These are phyloP conservation scores for Ogataea degrootiae DNA, from an alignment of 805 yeast genomes.

Conservation along the genomic window DNA sequence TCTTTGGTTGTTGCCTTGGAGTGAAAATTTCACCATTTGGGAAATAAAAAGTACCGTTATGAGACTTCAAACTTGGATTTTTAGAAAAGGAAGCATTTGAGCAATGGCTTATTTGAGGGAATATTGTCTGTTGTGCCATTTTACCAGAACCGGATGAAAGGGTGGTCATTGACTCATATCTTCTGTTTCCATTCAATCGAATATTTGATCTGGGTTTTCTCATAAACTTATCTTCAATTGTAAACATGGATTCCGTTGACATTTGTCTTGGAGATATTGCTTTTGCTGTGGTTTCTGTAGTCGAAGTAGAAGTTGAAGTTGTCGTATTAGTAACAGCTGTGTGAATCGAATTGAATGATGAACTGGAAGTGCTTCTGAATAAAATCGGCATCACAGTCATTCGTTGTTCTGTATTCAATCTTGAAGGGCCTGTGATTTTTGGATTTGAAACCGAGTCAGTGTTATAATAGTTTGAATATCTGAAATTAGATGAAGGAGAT, in stretches of 20 bases:
- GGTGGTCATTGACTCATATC: constrained; percentile 16
- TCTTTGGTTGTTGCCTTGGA: constrained; percentile 39
- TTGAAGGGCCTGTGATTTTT: not conserved
- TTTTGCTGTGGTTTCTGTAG: not conserved
- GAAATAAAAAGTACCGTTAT: constrained; percentile 30
- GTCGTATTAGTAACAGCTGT: constrained; percentile 3
- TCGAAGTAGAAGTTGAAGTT: not conserved
- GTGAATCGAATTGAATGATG: constrained; percentile 25
- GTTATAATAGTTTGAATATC: constrained; percentile 2
- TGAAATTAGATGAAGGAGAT: not conserved
- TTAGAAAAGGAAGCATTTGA: constrained; percentile 1
- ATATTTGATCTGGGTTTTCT: constrained; percentile 31
- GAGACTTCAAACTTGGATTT: constrained; percentile 7
- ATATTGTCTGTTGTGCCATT: not conserved
- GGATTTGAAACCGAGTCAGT: not conserved
- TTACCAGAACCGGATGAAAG: constrained; percentile 4
- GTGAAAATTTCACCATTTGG: constrained; percentile 53
- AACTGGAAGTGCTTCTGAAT: constrained; percentile 31
- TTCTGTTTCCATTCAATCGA: constrained; percentile 6
- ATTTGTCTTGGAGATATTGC: constrained; percentile 25
- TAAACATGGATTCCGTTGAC: constrained; percentile 36
- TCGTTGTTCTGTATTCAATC: not conserved
- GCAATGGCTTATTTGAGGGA: constrained; percentile 1
- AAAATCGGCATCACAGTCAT: not conserved
- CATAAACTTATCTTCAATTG: constrained; percentile 36